Evolutionary conservation across 495 filamentous ascomycete species (phyloP), one percentile per base, ranked within the genome.

Genomic region (Parmelia sp.): DNA sequence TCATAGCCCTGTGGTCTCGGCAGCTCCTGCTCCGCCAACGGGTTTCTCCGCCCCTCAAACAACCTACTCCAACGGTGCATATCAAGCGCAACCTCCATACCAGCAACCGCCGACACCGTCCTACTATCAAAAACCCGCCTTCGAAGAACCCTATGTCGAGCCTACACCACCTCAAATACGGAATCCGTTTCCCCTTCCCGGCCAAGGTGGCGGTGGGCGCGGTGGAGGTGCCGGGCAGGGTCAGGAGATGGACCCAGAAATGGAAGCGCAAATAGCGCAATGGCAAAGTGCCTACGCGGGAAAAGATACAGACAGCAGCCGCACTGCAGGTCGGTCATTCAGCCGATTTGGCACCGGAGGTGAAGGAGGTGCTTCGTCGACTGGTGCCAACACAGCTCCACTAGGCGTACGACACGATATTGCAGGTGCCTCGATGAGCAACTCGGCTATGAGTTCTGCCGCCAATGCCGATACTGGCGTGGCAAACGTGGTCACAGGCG

Each of bases 201-300:
- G 76, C 49, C 76, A 79, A 60, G 75, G 70, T 37, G 66, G 66
- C 12, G 65, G 49, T 4, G 68, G 61, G 33, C 40, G 73, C 57
- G 73, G 72, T 27, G 71, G 69, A 40, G 75, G 71, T 58, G 62
- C 70, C 65, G 77, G 76, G 63, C 77, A 72, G 0, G 74, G 76
- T 33, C 80, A 81, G 37, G 68, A 79, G n/a, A 64, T 86, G 47
- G 92, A 97, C 71, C 87, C 91, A 10, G 92, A 97, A 69, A 88
- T 90, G 73, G 90, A 94, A 62, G 91, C 91, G 15, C 89, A 96
- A 73, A 92, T 97, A 62, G 93, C 93, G 55, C 91, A 96, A 75
- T 97, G 95, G 91, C 92, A 96, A 75, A 92, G 88, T 71, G 91
- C 94, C 23, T 98, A 97, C 73, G 82, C 86, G 62, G 81, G 79